Conservation (phyloP, 2,329 filamentous ascomycete genomes). For the Periconia sp. region DNA sequence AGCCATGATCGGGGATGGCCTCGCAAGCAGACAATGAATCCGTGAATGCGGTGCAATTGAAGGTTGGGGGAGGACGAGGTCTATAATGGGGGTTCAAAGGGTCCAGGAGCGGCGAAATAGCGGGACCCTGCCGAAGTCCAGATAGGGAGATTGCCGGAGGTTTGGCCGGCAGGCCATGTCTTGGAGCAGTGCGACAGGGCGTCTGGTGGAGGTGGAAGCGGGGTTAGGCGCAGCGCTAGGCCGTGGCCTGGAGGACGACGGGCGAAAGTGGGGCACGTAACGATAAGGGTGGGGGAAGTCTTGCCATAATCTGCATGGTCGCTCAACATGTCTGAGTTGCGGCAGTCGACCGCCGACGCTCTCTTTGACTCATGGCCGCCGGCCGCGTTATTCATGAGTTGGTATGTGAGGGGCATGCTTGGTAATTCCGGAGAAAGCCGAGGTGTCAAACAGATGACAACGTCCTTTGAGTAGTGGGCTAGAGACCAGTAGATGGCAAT, state of each 20-base stretch:
- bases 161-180: neutral
- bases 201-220: constrained; percentile 6
- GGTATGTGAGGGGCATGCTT: neutral
- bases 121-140: constrained; percentile 11
- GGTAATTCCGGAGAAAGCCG: neutral
- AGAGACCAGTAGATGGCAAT: no score
- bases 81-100: constrained; percentile 33
- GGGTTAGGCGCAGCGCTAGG: constrained; percentile 4
- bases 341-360: no score
- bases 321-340: no score
- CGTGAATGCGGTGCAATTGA: constrained; percentile 19
- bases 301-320: constrained; percentile 3
- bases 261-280: constrained; percentile 9
- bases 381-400: constrained; percentile 3
- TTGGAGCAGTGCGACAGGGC: neutral
- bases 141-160: constrained; percentile 9
- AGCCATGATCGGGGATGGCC: constrained; percentile 18
- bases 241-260: neutral
- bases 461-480: no score
- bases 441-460: no score
- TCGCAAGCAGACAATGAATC: constrained; percentile 12
- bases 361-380: constrained; percentile 11
- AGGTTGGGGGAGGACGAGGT: constrained; percentile 34
- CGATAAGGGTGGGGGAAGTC: constrained; percentile 13
- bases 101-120: neutral